These are phyloP conservation scores for Esteya vermicola DNA, from an alignment of 2,329 filamentous ascomycete species.

Conservation along the genomic window DNA sequence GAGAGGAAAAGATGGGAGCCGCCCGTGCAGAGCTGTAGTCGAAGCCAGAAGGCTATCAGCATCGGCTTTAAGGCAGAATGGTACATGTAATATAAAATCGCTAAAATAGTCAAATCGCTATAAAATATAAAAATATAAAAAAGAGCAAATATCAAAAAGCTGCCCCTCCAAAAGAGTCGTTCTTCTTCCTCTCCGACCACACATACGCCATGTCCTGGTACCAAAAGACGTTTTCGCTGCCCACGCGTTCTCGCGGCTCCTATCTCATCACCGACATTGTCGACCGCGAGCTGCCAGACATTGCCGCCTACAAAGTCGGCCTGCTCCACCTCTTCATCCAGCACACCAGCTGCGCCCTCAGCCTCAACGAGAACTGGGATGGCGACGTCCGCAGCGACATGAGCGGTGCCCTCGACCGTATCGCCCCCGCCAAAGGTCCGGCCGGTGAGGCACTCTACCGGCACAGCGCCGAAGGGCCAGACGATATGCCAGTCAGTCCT, in stretches of 20 bases:
- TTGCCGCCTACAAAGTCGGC: constrained; percentile 71
- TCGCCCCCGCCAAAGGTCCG: constrained; percentile 65
- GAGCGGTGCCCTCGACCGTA: constrained; percentile 82
- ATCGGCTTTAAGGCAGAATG: no score
- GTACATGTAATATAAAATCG: no score
- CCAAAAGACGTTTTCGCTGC: constrained; percentile 75
- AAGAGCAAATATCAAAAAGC: no score
- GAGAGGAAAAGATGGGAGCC: no score
- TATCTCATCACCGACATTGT: constrained; percentile 82
- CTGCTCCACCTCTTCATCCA: constrained; percentile 84
- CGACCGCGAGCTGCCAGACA: constrained; percentile 57
- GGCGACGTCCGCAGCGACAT: constrained; percentile 80
- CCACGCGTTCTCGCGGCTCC: constrained; percentile 61
- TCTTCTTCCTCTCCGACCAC: constrained; percentile 3
- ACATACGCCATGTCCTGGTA: constrained; percentile 57
- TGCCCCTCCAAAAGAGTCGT: not conserved
- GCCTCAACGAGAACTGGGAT: constrained; percentile 86
- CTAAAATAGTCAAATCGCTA: no score
- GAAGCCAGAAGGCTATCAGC: no score
- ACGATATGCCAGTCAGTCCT: constrained; percentile 79
- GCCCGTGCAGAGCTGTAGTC: no score
- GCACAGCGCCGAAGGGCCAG: constrained; percentile 69
- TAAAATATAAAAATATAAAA: not conserved
- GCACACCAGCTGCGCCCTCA: constrained; percentile 84
- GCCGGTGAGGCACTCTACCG: constrained; percentile 64